These are phyloP conservation scores for Cladosporium cucumerinum DNA, from an alignment of 2,329 filamentous ascomycete genomes.

Conservation along the genomic window DNA sequence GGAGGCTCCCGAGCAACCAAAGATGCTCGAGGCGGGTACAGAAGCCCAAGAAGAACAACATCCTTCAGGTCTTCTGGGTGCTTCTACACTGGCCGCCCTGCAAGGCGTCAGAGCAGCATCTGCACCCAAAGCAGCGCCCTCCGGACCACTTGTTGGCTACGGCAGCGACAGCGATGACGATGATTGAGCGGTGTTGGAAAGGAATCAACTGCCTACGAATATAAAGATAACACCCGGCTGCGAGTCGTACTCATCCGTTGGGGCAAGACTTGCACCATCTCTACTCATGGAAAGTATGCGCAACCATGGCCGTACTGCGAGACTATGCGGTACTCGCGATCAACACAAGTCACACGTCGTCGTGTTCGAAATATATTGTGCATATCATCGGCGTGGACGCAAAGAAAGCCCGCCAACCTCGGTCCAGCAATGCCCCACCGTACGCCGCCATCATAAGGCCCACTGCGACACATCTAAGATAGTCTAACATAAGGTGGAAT, in stretches of 20 bases:
- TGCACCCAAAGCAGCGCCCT: constrained; percentile 45
- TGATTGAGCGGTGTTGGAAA: not conserved
- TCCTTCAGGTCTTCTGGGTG: constrained; percentile 70
- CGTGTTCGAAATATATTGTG: not conserved
- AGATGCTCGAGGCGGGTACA: constrained; percentile 50
- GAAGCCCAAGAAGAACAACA: constrained; percentile 39
- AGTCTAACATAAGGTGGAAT: not conserved
- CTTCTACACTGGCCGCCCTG: constrained; percentile 75
- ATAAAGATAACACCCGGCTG: not conserved
- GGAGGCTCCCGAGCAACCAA: constrained; percentile 62
- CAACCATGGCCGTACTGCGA: not conserved
- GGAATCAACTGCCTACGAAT: not conserved
- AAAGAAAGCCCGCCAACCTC: not conserved
- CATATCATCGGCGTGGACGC: not conserved
- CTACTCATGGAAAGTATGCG: not conserved
- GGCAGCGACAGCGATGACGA: constrained; percentile 75
- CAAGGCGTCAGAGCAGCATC: constrained; percentile 50
- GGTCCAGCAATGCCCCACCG: not conserved
- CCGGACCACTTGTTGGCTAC: constrained; percentile 80
- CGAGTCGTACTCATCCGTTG: not conserved
- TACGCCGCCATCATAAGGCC: not conserved
- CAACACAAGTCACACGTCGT: not conserved
- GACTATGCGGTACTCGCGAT: not conserved
- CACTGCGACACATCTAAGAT: not conserved
- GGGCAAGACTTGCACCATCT: not conserved